phyloP scores from a whole-genome alignment of 2,329 filamentous ascomycete species.

The Trichoderma koningii region DNA sequence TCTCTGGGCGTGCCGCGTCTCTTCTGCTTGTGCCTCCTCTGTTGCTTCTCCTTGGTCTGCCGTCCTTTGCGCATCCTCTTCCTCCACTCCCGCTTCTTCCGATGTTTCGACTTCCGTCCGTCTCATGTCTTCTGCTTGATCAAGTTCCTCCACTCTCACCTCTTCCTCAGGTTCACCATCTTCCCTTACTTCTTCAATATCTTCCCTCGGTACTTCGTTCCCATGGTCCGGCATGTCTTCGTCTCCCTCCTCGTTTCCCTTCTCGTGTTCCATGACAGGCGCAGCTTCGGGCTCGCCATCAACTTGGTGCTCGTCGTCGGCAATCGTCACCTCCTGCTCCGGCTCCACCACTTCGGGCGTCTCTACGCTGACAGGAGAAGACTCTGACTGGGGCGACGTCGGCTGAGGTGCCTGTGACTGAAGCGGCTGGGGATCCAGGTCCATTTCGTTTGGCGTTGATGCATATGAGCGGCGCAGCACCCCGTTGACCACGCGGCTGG shows the following conservation, averaged over 20 bases:
- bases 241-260: neutral
- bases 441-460: conserved; percentile 1
- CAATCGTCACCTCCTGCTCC: neutral
- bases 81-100: neutral
- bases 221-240: neutral
- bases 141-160: neutral
- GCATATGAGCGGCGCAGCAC: neutral
- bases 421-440: neutral
- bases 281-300: neutral
- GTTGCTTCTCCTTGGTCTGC: neutral
- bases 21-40: neutral
- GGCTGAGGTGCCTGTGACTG: conserved; percentile 16
- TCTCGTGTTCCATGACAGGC: neutral
- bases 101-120: neutral
- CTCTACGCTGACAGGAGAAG: conserved; percentile 3
- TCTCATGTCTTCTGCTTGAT: neutral
- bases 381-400: conserved; percentile 11
- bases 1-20: neutral
- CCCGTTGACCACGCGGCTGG: neutral
- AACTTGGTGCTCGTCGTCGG: neutral
- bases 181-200: neutral
- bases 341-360: neutral
- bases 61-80: neutral
- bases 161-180: neutral
- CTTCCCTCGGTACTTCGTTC: neutral